Conservation (phyloP, 768 basidiomycete species). For the Lactifluus subvellereus region DNA sequence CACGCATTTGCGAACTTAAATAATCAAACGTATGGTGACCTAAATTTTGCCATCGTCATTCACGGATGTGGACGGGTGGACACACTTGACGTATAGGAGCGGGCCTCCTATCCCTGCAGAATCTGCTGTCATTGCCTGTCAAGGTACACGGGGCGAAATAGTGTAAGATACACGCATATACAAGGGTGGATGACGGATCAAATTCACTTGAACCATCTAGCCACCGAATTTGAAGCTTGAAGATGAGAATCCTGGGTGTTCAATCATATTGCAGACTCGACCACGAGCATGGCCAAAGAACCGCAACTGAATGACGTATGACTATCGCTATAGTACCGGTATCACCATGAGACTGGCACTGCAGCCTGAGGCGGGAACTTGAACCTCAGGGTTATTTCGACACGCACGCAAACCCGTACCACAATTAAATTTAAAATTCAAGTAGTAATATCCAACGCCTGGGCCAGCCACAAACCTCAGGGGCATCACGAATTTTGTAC, state of each 20-base stretch:
- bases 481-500: constrained; percentile 5
- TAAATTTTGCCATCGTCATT: background rate
- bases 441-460: no score
- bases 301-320: no score
- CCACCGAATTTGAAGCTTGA: background rate
- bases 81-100: background rate
- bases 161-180: background rate
- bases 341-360: no score
- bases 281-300: background rate
- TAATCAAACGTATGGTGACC: background rate
- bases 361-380: no score
- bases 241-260: background rate
- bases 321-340: no score
- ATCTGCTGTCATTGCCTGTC: background rate
- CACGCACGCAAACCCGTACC: no score
- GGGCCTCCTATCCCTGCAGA: background rate
- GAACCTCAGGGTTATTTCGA: no score
- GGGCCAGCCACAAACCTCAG: background rate
- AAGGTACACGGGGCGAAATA: background rate
- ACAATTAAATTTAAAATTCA: no score
- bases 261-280: background rate
- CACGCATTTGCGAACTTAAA: background rate
- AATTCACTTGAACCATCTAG: background rate
- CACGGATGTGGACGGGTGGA: background rate
- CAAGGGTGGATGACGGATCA: background rate